Base-by-base conservation (phyloP, 345 rosid genomes). In the Euphorbia peplus region DNA sequence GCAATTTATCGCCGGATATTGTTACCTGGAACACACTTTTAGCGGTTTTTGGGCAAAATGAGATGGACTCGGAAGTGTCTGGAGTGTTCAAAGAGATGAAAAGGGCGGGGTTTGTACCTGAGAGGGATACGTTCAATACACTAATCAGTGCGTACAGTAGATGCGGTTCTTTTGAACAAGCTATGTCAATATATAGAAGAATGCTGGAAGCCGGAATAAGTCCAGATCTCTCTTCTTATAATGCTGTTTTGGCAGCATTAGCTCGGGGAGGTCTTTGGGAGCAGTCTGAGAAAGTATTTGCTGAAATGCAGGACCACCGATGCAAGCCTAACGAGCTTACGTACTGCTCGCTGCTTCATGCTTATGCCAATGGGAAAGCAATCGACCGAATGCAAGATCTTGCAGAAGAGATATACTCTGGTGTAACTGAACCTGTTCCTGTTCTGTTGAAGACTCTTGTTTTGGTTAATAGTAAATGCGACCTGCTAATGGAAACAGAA, bases 251-350 rank as follows among this genome's bases (percentile, higher is more conserved):
- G 78, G 97, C 96, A 18, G 97, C 97, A 57, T 80, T 95, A 80
- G 96, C 99, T 57, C 93, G 97, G 50, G 97, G 86, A 79, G 99
- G 99, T 41, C 84, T 88, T 65, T 95, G 97, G 99, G 87, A 90
- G 74, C 96, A 95, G 71, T 82, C 93, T 21, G 99, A 91, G 84
- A 91, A 83, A 78, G 80, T 95, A 50, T 78, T 95, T 64, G 78
- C 83, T 44, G 97, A 95, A 82, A 89, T 91, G 97, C 86, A 79
- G 52, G 85, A 84, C 54, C 85, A 90, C 35, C 75, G 81, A 51
- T 93, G 97, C 74, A 93, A 79, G 79, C 95, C 97, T 19, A 93
- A 91, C 57, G 99, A 91, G 75, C 81, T 89, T 71, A 85, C 97
- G 12, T 85, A 89, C 76, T 88, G 85, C 72, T 88, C 96, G 63